Evolutionary conservation across 2,329 filamentous ascomycete genomes (phyloP), one percentile per base, ranked within the genome.

Genomic region (Aspergillus sp.): DNA sequence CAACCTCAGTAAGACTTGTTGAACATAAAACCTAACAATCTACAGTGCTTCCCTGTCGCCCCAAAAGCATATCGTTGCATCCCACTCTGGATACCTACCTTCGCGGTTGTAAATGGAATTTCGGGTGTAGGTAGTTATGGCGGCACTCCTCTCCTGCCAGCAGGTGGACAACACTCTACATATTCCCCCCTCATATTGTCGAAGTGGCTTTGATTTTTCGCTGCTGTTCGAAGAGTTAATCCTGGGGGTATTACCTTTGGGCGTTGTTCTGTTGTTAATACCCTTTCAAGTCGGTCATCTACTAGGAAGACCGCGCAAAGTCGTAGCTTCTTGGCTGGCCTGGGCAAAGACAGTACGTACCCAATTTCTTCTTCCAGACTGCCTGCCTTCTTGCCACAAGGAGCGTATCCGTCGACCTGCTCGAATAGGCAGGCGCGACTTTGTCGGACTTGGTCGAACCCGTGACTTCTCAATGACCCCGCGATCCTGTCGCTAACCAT

Each of bases 161-260:
- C 67, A 69, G 61, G 64, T 74, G 45, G 76, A 78, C 64, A 73
- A 77, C 59, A 70, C 71, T 7, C 66, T 79, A 39, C 70, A 67
- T 25, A 70, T 72, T 57, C 70, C 71, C 61, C 74, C 73, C 10
- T 60, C 65, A 19, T 65, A 67, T 41, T 79, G 77, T 70, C 73
- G 76, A 21, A 73, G 72, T 19, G 73, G 70, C 12, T 79, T 80
- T 62, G 79, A 80, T 59, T 80, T 81, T 62, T 79, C 79, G 21
- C 70, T 80, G 49, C 69, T 81, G n/a, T 81, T 81, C 58, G 78
- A 81, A 62, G 78, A 81, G 59, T 72, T 72, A 2, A 74, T 80
- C 38, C 67, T 80, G 50, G 67, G 70, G 19, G 70, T 78, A 28
- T 59, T 77, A 15, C 78, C 78, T 17, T 64, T 77, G 43, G 64